A percentile compares a stretch with the other conserved stretches of the same genome.
Conservation (phyloP, 2,329 filamentous ascomycete species). For the Bimuria novae-zelandiae region DNA sequence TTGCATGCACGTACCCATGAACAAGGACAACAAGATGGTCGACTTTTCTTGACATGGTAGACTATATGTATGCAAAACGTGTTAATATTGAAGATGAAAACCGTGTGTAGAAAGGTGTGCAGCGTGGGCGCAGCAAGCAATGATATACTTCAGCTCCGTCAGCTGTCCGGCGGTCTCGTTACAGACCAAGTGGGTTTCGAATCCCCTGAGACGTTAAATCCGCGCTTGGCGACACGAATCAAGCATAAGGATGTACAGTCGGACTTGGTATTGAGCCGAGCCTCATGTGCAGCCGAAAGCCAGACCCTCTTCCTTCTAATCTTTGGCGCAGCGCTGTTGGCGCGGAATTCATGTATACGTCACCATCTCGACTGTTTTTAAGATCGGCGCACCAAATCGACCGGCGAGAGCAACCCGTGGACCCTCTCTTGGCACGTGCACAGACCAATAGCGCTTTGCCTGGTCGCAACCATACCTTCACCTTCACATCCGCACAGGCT, state of each 20-base stretch:
- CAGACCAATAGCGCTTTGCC: too few species aligned
- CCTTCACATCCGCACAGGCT: too few species aligned
- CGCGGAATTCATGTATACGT: too few species aligned
- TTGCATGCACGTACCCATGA: too few species aligned
- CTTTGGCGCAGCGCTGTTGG: too few species aligned
- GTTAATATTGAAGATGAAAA: not conserved
- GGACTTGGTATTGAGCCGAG: conserved; percentile 3
- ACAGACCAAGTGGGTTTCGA: conserved; percentile 15
- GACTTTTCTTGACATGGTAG: conserved; percentile 39
- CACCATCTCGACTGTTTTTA: too few species aligned
- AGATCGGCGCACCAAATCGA: too few species aligned
- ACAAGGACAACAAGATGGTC: conserved; percentile 78
- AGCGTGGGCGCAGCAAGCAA: not conserved
- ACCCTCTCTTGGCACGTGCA: too few species aligned
- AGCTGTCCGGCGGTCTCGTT: conserved; percentile 26
- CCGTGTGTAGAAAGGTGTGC: not conserved
- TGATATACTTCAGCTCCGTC: conserved; percentile 15
- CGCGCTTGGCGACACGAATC: conserved; percentile 5
- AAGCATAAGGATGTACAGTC: not conserved
- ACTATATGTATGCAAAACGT: not conserved
- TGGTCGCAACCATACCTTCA: too few species aligned
- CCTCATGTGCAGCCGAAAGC: not conserved
- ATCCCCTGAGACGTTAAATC: conserved; percentile 6
- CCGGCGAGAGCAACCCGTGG: too few species aligned
- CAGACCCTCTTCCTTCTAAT: too few species aligned